Percentiles rank a stretch among this genome's conserved stretches.
Evolutionary conservation across 139 green algal genomes (phyloP).

Genomic region (Chlorella ohadii): DNA sequence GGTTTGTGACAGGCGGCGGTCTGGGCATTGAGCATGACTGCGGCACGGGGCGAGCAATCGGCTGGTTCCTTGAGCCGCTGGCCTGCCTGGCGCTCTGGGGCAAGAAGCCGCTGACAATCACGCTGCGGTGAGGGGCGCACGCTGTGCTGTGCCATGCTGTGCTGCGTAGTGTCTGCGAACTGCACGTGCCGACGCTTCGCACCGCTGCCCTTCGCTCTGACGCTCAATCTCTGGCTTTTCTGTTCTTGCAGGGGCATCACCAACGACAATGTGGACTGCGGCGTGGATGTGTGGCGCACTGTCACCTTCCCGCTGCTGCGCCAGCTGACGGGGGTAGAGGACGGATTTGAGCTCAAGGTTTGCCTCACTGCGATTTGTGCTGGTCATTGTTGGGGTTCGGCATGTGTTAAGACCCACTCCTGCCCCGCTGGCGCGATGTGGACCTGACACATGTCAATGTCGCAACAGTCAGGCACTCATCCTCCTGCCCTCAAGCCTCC

Average conservation of each 20-base stretch:
- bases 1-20: constrained; percentile 84
- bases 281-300: constrained; percentile 88
- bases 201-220: too few species aligned
- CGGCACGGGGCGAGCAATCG: constrained; percentile 78
- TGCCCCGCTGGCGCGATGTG: too few species aligned
- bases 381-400: too few species aligned
- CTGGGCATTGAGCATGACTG: constrained; percentile 88
- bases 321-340: constrained; percentile 62
- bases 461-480: too few species aligned
- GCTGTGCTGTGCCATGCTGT: too few species aligned
- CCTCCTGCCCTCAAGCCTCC: not conserved
- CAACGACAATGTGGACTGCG: constrained; percentile 86
- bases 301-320: constrained; percentile 94
- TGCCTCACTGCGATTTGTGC: not conserved
- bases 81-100: constrained; percentile 89
- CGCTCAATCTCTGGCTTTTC: too few species aligned
- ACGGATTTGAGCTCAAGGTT: constrained; percentile 78
- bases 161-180: too few species aligned
- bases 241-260: constrained; percentile 67
- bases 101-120: constrained; percentile 90
- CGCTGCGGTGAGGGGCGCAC: constrained; percentile 47
- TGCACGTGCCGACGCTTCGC: too few species aligned
- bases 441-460: too few species aligned
- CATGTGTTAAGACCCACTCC: too few species aligned
- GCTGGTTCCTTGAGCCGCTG: constrained; percentile 96